Conservation (phyloP, 805 yeast genomes). For the Danielia oregonensis region DNA sequence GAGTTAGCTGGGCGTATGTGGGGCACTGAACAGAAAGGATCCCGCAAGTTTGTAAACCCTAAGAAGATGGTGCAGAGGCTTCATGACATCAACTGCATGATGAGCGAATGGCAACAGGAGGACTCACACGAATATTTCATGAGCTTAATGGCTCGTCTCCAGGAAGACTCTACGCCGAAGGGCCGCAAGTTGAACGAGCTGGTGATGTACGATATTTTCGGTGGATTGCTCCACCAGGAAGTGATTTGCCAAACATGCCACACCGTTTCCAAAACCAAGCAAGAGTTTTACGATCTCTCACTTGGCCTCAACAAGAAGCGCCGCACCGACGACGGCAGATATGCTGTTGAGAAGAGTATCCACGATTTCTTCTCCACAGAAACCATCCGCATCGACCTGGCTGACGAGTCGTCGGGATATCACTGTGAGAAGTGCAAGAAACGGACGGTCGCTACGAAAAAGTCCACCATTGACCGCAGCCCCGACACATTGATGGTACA, state of each 20-base stretch:
- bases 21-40: conserved; percentile 43
- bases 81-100: conserved; percentile 89
- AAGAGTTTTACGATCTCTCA: conserved; percentile 90
- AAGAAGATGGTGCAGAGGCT: conserved; percentile 64
- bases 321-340: conserved; percentile 26
- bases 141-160: conserved; percentile 83
- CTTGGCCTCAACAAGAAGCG: conserved; percentile 59
- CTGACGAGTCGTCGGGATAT: conserved; percentile 68
- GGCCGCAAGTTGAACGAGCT: conserved; percentile 81
- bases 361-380: conserved; percentile 83
- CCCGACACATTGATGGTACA: conserved; percentile 89
- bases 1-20: conserved; percentile 69
- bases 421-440: conserved; percentile 82
- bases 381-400: conserved; percentile 60
- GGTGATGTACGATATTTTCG: conserved; percentile 88
- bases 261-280: conserved; percentile 81
- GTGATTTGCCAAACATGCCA: conserved; percentile 82
- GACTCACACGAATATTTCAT: conserved; percentile 96
- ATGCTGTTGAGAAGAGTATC: conserved; percentile 71
- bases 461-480: conserved; percentile 67
- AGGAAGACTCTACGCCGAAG: conserved; percentile 88
- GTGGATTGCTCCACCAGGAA: conserved; percentile 80
- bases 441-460: conserved; percentile 73
- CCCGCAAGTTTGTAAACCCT: conserved; percentile 61
- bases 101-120: conserved; percentile 97